Percentiles rank a stretch among this genome's conserved stretches.
These are phyloP conservation scores for Russula ochroleuca DNA, from an alignment of 768 basidiomycete species.

Conservation along the genomic window DNA sequence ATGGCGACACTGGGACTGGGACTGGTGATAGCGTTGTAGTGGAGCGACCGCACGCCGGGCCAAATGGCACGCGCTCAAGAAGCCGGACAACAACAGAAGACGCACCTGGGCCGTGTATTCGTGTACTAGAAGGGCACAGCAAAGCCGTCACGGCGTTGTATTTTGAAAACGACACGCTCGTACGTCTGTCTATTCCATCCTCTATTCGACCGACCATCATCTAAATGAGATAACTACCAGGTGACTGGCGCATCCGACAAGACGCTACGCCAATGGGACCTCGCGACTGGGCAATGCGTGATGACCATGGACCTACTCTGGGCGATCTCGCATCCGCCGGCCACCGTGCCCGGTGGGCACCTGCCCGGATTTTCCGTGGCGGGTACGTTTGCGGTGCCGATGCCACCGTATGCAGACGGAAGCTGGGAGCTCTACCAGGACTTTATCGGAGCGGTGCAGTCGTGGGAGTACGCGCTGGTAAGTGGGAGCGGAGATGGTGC, in stretches of 20 bases:
- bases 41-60: slow-evolving; percentile 39
- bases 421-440: slow-evolving; percentile 95
- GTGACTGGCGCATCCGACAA: slow-evolving; percentile 98
- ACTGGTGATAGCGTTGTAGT: slow-evolving; percentile 33
- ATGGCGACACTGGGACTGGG: slow-evolving; percentile 32
- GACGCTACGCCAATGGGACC: slow-evolving; percentile 97
- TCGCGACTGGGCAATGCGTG: slow-evolving; percentile 94
- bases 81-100: slow-evolving; percentile 29
- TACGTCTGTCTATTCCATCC: slow-evolving; percentile 41
- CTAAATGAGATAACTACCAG: slow-evolving; percentile 45
- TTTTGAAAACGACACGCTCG: slow-evolving; percentile 92
- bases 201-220: neutral
- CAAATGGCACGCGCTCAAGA: slow-evolving; percentile 37
- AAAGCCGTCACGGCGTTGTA: slow-evolving; percentile 91
- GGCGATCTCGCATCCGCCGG: slow-evolving; percentile 92
- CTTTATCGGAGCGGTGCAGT: slow-evolving; percentile 96
- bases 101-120: slow-evolving; percentile 53
- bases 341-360: slow-evolving; percentile 41
- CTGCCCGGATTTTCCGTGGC: slow-evolving; percentile 48
- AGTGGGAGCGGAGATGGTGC: slow-evolving; percentile 97
- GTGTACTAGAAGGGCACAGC: slow-evolving; percentile 84
- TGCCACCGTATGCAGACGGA: slow-evolving; percentile 84
- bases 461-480: slow-evolving; percentile 97
- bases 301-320: slow-evolving; percentile 99
- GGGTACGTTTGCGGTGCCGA: slow-evolving; percentile 74